Percentiles rank a stretch among this genome's conserved stretches.
Conservation (phyloP, 2,329 filamentous ascomycete genomes). For the Alternaria consortialis region DNA sequence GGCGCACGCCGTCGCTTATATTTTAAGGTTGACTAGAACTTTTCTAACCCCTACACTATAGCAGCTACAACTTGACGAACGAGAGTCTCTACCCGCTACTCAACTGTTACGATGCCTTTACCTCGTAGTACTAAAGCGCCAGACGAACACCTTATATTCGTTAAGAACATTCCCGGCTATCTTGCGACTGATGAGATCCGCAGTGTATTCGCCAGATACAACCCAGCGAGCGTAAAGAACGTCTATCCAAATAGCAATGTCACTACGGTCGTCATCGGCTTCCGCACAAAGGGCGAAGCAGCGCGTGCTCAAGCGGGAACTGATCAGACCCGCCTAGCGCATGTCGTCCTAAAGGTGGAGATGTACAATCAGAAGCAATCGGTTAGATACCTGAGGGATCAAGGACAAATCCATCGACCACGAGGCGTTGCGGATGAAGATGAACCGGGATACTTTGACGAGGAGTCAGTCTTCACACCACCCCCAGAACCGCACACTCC, state of each 20-base stretch:
- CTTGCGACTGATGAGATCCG: conserved; percentile 6
- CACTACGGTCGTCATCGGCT: conserved; percentile 26
- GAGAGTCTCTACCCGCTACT: neutral
- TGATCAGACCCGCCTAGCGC: conserved; percentile 19
- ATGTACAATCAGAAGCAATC: conserved; percentile 24
- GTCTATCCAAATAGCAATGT: conserved; percentile 24
- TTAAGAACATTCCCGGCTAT: conserved; percentile 31
- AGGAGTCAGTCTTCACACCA: neutral
- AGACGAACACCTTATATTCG: conserved; percentile 28
- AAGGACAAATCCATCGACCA: conserved; percentile 3
- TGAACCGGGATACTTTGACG: neutral
- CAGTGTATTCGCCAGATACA: conserved; percentile 15
- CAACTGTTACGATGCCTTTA: conserved; percentile 2
- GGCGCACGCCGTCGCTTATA: neutral
- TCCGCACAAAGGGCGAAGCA: conserved; percentile 19
- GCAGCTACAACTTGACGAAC: neutral
- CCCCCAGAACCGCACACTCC: neutral
- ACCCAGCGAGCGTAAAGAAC: conserved; percentile 25
- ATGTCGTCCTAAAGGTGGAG: conserved; percentile 26
- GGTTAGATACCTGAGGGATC: conserved; percentile 13
- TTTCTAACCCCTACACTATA: neutral
- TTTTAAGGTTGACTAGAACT: neutral
- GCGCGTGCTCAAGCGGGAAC: conserved; percentile 16
- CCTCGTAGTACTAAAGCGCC: neutral
- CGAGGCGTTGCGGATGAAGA: neutral